Evolutionary conservation across 1,284 basidiomycete species (phyloP).

Genomic region (Cystobasidium pallidum): DNA sequence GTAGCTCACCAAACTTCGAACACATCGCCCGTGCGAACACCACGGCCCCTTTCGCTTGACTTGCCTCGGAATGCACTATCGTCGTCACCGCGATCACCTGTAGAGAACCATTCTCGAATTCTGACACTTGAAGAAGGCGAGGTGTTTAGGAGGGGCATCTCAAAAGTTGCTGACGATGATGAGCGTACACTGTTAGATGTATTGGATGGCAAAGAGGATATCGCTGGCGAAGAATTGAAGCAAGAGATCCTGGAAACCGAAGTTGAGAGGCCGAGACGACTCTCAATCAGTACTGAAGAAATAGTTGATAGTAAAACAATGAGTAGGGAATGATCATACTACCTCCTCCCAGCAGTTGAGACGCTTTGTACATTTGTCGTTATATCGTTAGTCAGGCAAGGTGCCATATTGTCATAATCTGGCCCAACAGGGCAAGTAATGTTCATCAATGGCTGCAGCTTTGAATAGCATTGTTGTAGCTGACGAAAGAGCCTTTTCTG

Average conservation of each 20-base stretch:
- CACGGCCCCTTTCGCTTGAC: slow-evolving; percentile 1
- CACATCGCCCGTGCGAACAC: not conserved
- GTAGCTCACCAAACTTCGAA: not conserved
- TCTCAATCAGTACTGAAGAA: slow-evolving; percentile 11
- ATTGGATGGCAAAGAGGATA: slow-evolving; percentile 17
- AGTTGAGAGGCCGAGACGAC: slow-evolving; percentile 38
- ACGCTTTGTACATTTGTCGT: not conserved
- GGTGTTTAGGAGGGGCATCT: slow-evolving; percentile 84
- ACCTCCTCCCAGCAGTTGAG: not conserved
- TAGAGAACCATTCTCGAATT: slow-evolving; percentile 49
- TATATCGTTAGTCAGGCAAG: not conserved
- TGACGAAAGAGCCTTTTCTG: no score
- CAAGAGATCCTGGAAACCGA: slow-evolving; percentile 42
- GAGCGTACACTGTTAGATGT: slow-evolving; percentile 34
- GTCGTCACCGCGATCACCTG: slow-evolving; percentile 46
- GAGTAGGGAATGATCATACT: not conserved
- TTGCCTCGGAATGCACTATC: not conserved
- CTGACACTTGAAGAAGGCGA: slow-evolving; percentile 62
- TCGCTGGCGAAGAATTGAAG: slow-evolving; percentile 33
- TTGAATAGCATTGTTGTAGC: no score
- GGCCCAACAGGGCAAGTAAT: no score
- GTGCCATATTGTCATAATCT: not conserved
- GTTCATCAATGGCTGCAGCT: no score
- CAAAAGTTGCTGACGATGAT: slow-evolving; percentile 60
- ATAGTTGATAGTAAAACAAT: not conserved